Conservation (phyloP, 108 stramenopile genomes). For the Skeletonema potamos region DNA sequence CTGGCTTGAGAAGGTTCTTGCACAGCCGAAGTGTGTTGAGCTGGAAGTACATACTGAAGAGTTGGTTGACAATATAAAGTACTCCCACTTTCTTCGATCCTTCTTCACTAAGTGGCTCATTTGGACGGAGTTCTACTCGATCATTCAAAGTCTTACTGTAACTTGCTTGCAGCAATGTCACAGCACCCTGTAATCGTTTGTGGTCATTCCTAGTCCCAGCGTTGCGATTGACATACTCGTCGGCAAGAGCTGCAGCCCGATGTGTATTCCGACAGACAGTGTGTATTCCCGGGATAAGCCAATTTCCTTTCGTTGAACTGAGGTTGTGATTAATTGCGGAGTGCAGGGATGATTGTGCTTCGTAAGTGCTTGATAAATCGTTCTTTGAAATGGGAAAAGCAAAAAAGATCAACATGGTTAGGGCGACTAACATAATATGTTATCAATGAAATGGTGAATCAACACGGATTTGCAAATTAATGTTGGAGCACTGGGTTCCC, state of each 20-base stretch:
- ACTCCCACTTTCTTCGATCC: slow-evolving; percentile 87
- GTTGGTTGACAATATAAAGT: slow-evolving; percentile 84
- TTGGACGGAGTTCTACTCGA: slow-evolving; percentile 63
- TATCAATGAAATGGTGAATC: slow-evolving; percentile 3
- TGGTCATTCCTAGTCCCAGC: slow-evolving; percentile 52
- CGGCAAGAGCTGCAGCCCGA: slow-evolving; percentile 63
- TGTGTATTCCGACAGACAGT: slow-evolving; percentile 74
- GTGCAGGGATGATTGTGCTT: slow-evolving; percentile 70
- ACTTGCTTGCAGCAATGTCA: slow-evolving; percentile 74
- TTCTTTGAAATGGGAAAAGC: slow-evolving; percentile 34
- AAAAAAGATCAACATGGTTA: slow-evolving; percentile 5
- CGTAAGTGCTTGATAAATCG: slow-evolving; percentile 50
- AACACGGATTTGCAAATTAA: neutral
- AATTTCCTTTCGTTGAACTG: slow-evolving; percentile 73
- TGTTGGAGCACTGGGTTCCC: slow-evolving; percentile 57
- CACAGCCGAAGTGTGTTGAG: slow-evolving; percentile 93
- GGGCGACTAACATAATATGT: neutral
- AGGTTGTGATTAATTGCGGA: slow-evolving; percentile 67
- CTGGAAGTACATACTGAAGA: slow-evolving; percentile 93
- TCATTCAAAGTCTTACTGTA: slow-evolving; percentile 87
- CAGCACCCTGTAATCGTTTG: slow-evolving; percentile 74
- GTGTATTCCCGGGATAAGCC: slow-evolving; percentile 81
- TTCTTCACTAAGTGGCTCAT: slow-evolving; percentile 54
- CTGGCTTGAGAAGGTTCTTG: slow-evolving; percentile 86
- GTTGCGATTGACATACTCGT: slow-evolving; percentile 33